Base-by-base conservation (phyloP, 768 basidiomycete species). In the Gautieria morchelliformis region DNA sequence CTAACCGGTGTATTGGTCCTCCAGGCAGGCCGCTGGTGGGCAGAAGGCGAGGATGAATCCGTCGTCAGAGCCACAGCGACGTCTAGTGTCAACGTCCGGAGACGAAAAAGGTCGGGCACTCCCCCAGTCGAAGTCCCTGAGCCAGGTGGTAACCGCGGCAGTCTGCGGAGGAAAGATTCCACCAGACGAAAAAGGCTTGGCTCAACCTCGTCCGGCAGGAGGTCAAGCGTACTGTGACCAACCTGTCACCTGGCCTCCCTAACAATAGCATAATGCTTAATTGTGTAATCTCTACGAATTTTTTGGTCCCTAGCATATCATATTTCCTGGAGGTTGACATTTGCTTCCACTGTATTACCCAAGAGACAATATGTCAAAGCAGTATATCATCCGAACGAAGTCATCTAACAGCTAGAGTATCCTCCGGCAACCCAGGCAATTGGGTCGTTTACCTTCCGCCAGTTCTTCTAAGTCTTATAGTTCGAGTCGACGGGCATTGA, bases 11-110 rank as follows among this genome's bases (percentile, higher is more conserved):
- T 93, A 27, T 73, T 93, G 35, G 80, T 83, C 9, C 77, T 93
- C 24, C 90, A 93, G 71, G 88, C 89, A 0, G 87, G 85, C 46
- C 80, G 89, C 45, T 86, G 83, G 73, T 93, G 89, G 89, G 87
- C 85, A 4, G 90, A 93, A 66, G 80, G 79, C 32, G 75, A 83
- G 15, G 87, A 89, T 60, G 71, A 53, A 20, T 32, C 52, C 15
- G 20, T 32, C 24, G 17, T 40, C n/a, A 19, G 20, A 19, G 27
- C 33, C 33, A 39, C 56, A 20, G 3, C 56, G 12, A 17, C 30
- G 30, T 15, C 46, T 24, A 27, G 19, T 17, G 27, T n/a, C 37
- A 15, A 27, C 56, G 8, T 37, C 14, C 22, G 27, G 30, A 24
- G 42, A 22, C 45, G 46, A 27, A 41, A 49, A 32, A 19, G 56